These are phyloP conservation scores for Sanghuangporus sanghuang DNA, from an alignment of 1,284 basidiomycete species.

Conservation along the genomic window DNA sequence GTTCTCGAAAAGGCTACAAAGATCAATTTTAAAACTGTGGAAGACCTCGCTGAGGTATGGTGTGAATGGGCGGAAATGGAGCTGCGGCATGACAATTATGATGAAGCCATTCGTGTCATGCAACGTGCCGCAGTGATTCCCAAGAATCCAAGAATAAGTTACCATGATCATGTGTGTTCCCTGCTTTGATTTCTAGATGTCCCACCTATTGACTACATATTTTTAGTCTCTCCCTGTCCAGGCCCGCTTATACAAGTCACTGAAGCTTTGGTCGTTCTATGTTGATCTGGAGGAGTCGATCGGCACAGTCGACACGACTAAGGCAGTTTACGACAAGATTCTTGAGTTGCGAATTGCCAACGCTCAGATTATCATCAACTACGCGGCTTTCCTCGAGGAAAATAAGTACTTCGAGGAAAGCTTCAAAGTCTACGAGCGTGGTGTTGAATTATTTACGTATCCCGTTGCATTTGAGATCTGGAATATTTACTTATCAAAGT, in stretches of 20 bases:
- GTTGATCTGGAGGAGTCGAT: conserved; percentile 97
- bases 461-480: conserved; percentile 98
- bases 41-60: conserved; percentile 98
- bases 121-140: conserved; percentile 90
- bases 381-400: conserved; percentile 94
- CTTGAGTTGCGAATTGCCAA: conserved; percentile 98
- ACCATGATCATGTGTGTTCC: conserved; percentile 85
- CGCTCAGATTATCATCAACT: conserved; percentile 96
- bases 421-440: conserved; percentile 98
- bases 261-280: conserved; percentile 99
- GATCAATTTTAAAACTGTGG: conserved; percentile 91
- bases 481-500: conserved; percentile 98
- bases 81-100: conserved; percentile 94
- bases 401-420: conserved; percentile 98
- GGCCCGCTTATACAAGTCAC: conserved; percentile 90
- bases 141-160: conserved; percentile 87
- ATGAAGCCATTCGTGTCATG: conserved; percentile 93
- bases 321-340: conserved; percentile 95
- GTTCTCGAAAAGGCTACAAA: conserved; percentile 91
- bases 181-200: background rate
- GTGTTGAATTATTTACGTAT: conserved; percentile 96
- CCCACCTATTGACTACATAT: conserved; percentile 15
- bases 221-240: conserved; percentile 77
- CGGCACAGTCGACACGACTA: conserved; percentile 88
- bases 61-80: conserved; percentile 99